A percentile compares a stretch with the other conserved stretches of the same genome.
Evolutionary conservation across 192 early-diverging fungal genomes (phyloP).

Genomic region (Chytriomyces sp.): DNA sequence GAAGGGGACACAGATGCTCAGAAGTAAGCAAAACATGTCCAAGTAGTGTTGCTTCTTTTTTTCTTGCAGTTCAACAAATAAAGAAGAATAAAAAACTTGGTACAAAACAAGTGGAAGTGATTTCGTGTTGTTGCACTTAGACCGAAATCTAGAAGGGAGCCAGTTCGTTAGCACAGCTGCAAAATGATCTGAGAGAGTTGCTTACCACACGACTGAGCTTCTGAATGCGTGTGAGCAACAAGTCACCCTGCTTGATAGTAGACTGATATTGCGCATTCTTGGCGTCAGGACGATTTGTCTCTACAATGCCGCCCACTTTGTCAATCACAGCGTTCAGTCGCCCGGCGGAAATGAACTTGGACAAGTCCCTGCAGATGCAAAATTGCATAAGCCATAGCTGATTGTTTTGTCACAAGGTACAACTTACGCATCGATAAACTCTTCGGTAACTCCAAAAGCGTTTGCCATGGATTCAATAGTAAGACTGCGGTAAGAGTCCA

Average conservation of each 20-base stretch:
- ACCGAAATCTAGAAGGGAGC: too few relatives aligned
- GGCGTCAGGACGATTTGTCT: conserved; percentile 95
- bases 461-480: conserved; percentile 96
- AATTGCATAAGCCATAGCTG: background rate
- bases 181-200: too few relatives aligned
- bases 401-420: background rate
- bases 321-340: conserved; percentile 98
- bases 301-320: conserved; percentile 96
- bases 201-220: conserved; percentile 91
- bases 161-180: too few relatives aligned
- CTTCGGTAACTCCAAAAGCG: conserved; percentile 93
- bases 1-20: conserved; percentile 41
- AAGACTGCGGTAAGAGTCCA: conserved; percentile 93
- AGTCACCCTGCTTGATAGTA: conserved; percentile 95
- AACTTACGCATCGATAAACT: conserved; percentile 88
- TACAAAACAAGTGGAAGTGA: background rate
- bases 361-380: conserved; percentile 73
- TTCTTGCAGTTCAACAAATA: conserved; percentile 27
- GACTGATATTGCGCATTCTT: conserved; percentile 99
- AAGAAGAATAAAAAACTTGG: conserved; percentile 1
- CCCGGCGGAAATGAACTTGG: conserved; percentile 92
- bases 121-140: too few relatives aligned
- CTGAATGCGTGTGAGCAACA: conserved; percentile 93
- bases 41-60: background rate
- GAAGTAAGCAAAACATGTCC: conserved; percentile 41